Evolutionary conservation across 805 yeast species (phyloP).

Genomic region (Lipomyces orientalis): DNA sequence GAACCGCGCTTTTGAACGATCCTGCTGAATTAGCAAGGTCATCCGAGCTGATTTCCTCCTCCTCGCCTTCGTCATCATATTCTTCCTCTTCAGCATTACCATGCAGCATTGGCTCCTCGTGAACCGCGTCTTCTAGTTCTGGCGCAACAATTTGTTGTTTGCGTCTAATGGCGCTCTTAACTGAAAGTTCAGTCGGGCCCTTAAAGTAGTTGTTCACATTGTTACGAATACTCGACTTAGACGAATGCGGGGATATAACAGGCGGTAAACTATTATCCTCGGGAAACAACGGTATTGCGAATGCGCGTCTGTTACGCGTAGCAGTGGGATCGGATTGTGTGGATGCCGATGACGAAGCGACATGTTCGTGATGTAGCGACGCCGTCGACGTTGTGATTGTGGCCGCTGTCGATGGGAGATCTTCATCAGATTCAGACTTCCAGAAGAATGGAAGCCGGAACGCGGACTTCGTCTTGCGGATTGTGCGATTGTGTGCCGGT

Average conservation of each 20-base stretch:
- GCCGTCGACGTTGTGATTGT: neutral
- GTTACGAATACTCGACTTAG: constrained; percentile 20
- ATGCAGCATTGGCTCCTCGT: constrained; percentile 14
- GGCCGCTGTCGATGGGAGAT: neutral
- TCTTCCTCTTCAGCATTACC: neutral
- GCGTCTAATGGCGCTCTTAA: constrained; percentile 15
- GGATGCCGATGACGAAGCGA: neutral
- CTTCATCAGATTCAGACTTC: constrained; percentile 35
- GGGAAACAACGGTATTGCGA: constrained; percentile 32
- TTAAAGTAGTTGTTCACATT: constrained; percentile 16
- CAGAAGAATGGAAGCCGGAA: constrained; percentile 37
- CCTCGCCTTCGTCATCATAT: constrained; percentile 9
- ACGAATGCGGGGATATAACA: constrained; percentile 11
- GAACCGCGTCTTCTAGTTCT: constrained; percentile 15
- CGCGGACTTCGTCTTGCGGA: constrained; percentile 17
- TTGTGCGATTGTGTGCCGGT: neutral
- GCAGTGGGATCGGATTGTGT: constrained; percentile 17
- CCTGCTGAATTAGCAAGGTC: constrained; percentile 14
- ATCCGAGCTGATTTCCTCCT: constrained; percentile 2
- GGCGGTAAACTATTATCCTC: constrained; percentile 33
- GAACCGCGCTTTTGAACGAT: constrained; percentile 25
- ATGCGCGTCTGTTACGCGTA: constrained; percentile 17
- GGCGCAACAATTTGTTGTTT: constrained; percentile 25
- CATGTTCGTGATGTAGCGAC: constrained; percentile 3
- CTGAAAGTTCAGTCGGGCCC: neutral